phyloP scores from a whole-genome alignment of 768 basidiomycete species.

The Hygrophorus russula region DNA sequence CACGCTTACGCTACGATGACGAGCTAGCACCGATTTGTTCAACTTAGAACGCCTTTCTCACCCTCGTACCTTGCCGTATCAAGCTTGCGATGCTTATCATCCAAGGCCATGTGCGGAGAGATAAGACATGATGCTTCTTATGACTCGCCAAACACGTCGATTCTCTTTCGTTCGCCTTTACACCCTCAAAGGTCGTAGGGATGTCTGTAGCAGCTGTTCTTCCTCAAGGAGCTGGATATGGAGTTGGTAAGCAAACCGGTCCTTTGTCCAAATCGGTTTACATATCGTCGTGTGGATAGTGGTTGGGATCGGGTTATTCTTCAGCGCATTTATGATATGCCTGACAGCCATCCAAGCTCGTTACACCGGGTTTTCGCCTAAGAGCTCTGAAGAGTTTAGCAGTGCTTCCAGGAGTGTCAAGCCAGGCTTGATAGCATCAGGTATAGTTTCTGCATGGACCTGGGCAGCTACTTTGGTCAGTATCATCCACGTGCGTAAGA shows the following conservation, averaged over 20 bases:
- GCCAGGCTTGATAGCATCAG: constrained; percentile 85
- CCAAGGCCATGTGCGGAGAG: too few species aligned
- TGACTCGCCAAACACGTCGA: too few species aligned
- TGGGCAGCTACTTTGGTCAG: constrained; percentile 67
- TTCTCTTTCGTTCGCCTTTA: too few species aligned
- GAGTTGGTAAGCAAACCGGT: constrained; percentile 18
- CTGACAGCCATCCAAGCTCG: constrained; percentile 74
- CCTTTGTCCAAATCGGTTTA: neutral
- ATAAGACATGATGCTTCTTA: too few species aligned
- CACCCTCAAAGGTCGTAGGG: too few species aligned
- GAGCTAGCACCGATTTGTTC: too few species aligned
- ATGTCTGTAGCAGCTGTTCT: constrained; percentile 22
- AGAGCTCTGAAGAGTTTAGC: constrained; percentile 74
- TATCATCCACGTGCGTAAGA: neutral
- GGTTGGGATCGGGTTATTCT: constrained; percentile 65
- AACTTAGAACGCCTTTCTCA: too few species aligned
- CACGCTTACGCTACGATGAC: too few species aligned
- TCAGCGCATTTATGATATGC: constrained; percentile 69
- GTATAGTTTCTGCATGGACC: constrained; percentile 93
- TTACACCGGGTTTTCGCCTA: constrained; percentile 74
- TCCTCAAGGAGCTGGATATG: constrained; percentile 80
- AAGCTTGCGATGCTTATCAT: too few species aligned
- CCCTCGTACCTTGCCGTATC: too few species aligned
- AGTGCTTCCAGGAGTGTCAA: constrained; percentile 78
- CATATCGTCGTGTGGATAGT: neutral